Conservation (phyloP, 1,139 yeast species). For the Blastobotrys petasosporus region DNA sequence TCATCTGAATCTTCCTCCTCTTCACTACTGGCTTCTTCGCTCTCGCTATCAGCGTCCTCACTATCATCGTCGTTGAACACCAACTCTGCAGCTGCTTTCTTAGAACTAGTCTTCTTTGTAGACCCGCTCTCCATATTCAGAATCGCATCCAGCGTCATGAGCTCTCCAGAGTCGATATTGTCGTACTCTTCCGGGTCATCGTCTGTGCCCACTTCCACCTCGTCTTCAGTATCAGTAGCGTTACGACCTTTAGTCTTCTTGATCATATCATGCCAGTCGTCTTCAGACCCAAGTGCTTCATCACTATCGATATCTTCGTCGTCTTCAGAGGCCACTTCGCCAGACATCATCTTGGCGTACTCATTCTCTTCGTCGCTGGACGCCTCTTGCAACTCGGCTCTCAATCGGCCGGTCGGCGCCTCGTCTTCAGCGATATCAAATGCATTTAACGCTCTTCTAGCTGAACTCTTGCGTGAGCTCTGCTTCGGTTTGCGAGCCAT, state of each 20-base stretch:
- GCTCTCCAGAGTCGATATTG: conserved; percentile 64
- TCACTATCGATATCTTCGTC: conserved; percentile 44
- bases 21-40: conserved; percentile 24
- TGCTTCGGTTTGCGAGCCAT: too few relatives aligned
- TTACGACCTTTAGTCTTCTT: conserved; percentile 16
- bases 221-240: conserved; percentile 15
- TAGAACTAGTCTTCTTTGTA: conserved; percentile 22
- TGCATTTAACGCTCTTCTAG: conserved; percentile 37
- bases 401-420: conserved; percentile 21
- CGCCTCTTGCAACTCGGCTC: conserved; percentile 13
- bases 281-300: conserved; percentile 35
- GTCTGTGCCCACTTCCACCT: conserved; percentile 22
- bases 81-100: conserved; percentile 15
- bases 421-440: conserved; percentile 45
- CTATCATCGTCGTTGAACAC: conserved; percentile 32
- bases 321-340: conserved; percentile 33
- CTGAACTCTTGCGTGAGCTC: too few relatives aligned
- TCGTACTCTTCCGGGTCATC: conserved; percentile 36
- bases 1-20: conserved; percentile 30
- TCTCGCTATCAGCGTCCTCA: conserved; percentile 60
- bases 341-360: conserved; percentile 27
- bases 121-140: conserved; percentile 73
- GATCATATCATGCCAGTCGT: conserved; percentile 24
- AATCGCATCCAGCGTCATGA: conserved; percentile 73
- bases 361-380: conserved; percentile 29